Base-by-base conservation (phyloP, 805 yeast genomes). In the Myxozyma vanderwaltii region DNA sequence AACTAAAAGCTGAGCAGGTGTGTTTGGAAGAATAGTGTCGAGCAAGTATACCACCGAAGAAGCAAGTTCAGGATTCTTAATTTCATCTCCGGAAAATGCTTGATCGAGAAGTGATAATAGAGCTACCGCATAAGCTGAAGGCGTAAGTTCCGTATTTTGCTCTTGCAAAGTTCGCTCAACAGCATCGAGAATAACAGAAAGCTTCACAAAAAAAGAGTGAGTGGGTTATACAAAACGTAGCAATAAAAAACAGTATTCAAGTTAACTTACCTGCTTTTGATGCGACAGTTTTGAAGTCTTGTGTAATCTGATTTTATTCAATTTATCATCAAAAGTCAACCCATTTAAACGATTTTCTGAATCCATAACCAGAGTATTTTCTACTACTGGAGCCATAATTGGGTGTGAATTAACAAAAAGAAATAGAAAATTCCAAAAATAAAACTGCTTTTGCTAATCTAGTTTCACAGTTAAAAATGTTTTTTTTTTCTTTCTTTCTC, bases 141-240 rank as follows among this genome's bases (percentile, higher is more conserved):
- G 85, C 15, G 88, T 78, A 59, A 77, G 55, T 79, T 80, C 79
- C 51, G 82, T 82, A 52, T 69, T 69, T 66, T 86, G 88, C 64
- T 85, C 90, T 45, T 80, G 78, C 45, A 94, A 80, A 67, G 89
- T 89, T 67, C 89, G 96, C 71, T 94, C 99, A 50, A 94, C 91
- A 2, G 97, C 96, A 23, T 86, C 81, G 50, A 94, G 79, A 57
- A 92, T 85, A 27, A 89, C 75, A 7, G 97, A 27, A 4, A 60
- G 47, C 61, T 60, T 31, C n/a, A n/a, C n/a, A n/a, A n/a, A n/a
- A n/a, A 1, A 26, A 38, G 1, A 19, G 4, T 17, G 21, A 6
- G 24, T 10, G 2, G 17, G 4, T 4, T n/a, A 19, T 38, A 10
- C 17, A 38, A n/a, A 38, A 38, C 3, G 10, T 2, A 8, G 5